A percentile compares a stretch with the other conserved stretches of the same genome.
These are phyloP conservation scores for Tulasnella sp. DNA, from an alignment of 768 basidiomycete species.

Conservation along the genomic window DNA sequence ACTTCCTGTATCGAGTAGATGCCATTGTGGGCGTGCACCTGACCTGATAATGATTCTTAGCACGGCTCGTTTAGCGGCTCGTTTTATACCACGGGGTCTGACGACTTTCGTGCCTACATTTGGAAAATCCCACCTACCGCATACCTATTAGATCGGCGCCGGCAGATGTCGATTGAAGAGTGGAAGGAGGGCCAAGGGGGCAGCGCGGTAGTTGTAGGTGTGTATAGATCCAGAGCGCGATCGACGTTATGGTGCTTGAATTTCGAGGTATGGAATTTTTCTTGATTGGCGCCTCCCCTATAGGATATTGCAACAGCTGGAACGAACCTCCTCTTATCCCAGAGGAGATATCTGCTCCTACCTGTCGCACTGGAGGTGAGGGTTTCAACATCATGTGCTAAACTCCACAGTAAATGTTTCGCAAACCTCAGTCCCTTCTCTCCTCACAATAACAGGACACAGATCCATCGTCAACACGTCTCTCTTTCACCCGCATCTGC, in stretches of 20 bases:
- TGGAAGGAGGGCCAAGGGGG: not conserved
- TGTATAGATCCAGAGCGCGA: not conserved
- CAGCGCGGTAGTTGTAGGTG: not conserved
- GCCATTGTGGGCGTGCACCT: not conserved
- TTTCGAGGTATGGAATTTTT: no score
- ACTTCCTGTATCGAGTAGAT: not conserved
- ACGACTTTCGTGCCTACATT: constrained; percentile 8
- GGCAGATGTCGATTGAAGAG: constrained; percentile 1
- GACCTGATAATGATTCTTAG: not conserved
- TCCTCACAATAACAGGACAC: not conserved
- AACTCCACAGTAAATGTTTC: not conserved
- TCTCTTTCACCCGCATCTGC: constrained; percentile 8
- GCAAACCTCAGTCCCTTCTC: not conserved
- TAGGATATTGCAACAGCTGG: not conserved
- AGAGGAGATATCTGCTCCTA: not conserved
- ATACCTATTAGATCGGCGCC: not conserved
- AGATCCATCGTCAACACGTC: constrained; percentile 5
- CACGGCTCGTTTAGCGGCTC: constrained; percentile 3
- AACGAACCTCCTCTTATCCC: not conserved
- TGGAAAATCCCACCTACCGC: constrained; percentile 5
- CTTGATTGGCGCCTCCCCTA: no score
- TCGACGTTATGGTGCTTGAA: not conserved
- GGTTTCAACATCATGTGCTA: no score
- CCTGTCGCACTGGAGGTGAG: not conserved
- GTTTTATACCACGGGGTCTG: constrained; percentile 4